Conservation (phyloP, 768 basidiomycete genomes). For the Rhizopogon vinicolor region DNA sequence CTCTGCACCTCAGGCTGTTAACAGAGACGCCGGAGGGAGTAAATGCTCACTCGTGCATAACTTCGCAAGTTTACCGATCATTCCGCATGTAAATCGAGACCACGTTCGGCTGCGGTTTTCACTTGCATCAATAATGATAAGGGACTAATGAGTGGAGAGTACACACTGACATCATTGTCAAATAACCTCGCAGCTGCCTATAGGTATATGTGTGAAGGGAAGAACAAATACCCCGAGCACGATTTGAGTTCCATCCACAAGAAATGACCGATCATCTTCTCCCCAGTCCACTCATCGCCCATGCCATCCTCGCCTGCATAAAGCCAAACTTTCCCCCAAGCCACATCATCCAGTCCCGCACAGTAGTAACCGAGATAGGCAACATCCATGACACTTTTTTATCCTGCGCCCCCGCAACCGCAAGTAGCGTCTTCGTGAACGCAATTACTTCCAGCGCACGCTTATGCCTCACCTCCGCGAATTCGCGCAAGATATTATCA, state of each 20-base stretch:
- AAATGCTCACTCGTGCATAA: no score
- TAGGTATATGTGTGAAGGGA: no score
- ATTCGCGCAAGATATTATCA: slow-evolving; percentile 27
- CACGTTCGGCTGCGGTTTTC: no score
- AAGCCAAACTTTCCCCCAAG: background rate
- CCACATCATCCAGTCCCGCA: slow-evolving; percentile 3
- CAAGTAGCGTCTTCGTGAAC: slow-evolving; percentile 30
- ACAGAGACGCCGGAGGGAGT: no score
- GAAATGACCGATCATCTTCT: background rate
- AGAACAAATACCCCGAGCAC: no score
- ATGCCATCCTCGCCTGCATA: background rate
- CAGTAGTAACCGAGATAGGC: background rate
- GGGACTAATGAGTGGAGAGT: no score
- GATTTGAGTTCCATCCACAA: background rate
- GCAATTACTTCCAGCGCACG: slow-evolving; percentile 34
- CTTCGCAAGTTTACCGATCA: no score
- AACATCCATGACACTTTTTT: background rate
- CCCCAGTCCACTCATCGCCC: slow-evolving; percentile 1
- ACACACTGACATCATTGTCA: no score
- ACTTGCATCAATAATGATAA: no score
- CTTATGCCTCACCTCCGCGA: slow-evolving; percentile 27
- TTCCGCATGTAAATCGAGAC: no score
- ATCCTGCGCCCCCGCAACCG: slow-evolving; percentile 5
- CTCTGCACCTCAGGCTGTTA: no score
- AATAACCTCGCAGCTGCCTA: no score